A percentile compares a stretch with the other conserved stretches of the same genome.
These are phyloP conservation scores for Boletus tomentosulus DNA, from an alignment of 768 basidiomycete species.

Conservation along the genomic window DNA sequence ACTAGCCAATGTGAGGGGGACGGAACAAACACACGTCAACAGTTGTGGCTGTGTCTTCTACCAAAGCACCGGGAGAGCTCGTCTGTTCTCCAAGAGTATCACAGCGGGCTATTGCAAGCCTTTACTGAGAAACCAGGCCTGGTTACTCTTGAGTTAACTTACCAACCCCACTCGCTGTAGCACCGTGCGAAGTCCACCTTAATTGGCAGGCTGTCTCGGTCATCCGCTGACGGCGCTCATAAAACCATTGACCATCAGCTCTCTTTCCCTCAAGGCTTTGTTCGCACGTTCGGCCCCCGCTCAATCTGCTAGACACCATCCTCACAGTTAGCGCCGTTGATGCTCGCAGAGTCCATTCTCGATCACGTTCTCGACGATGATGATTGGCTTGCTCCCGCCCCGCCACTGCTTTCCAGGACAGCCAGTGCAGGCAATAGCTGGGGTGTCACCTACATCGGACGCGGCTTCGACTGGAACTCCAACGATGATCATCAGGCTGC, in stretches of 20 bases:
- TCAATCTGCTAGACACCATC: background rate
- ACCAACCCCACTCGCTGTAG: background rate
- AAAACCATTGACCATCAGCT: slow-evolving; percentile 2
- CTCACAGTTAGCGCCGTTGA: slow-evolving; percentile 22
- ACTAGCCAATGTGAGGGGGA: background rate
- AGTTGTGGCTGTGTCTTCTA: slow-evolving; percentile 21
- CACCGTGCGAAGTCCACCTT: slow-evolving; percentile 13
- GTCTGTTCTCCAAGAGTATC: background rate
- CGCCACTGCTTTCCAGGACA: slow-evolving; percentile 51
- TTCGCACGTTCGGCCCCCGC: background rate
- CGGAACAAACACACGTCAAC: slow-evolving; percentile 24
- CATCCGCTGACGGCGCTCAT: background rate
- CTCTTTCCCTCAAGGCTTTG: background rate
- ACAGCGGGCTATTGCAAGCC: background rate
- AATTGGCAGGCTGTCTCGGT: slow-evolving; percentile 1
- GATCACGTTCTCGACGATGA: slow-evolving; percentile 67
- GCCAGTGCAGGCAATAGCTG: slow-evolving; percentile 74
- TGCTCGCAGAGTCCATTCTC: slow-evolving; percentile 57
- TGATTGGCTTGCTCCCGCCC: slow-evolving; percentile 57
- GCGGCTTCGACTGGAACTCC: slow-evolving; percentile 73
- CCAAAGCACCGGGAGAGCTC: background rate
- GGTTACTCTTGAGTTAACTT: background rate
- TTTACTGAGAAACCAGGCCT: background rate
- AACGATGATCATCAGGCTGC: slow-evolving; percentile 30
- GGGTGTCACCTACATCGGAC: slow-evolving; percentile 81